These are phyloP conservation scores for Penicillium paneum DNA, from an alignment of 2,329 filamentous ascomycete species.

Conservation along the genomic window DNA sequence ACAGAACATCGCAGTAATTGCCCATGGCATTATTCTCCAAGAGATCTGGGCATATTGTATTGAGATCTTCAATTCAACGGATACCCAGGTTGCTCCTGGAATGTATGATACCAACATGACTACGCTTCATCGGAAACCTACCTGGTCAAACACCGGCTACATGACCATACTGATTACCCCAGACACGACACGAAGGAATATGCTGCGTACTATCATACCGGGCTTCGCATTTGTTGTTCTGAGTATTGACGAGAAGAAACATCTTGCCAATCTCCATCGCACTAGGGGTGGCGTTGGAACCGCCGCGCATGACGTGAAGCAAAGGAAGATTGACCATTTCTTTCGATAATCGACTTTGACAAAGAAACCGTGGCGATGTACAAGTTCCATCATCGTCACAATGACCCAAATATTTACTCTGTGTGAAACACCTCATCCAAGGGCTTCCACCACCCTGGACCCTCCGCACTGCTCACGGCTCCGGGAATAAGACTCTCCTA, in stretches of 20 bases:
- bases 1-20: constrained; percentile 64
- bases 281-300: constrained; percentile 81
- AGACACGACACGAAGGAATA: background rate
- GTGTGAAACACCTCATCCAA: constrained; percentile 37
- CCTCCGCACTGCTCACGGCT: constrained; percentile 33
- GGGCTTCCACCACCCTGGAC: constrained; percentile 37
- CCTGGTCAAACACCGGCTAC: constrained; percentile 66
- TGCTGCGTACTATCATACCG: background rate
- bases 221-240: constrained; percentile 45
- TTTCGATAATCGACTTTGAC: constrained; percentile 45
- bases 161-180: constrained; percentile 47
- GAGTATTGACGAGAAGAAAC: constrained; percentile 65
- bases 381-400: background rate
- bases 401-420: constrained; percentile 15
- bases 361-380: constrained; percentile 3
- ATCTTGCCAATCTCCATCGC: constrained; percentile 71
- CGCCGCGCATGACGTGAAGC: constrained; percentile 68
- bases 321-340: constrained; percentile 73
- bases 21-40: constrained; percentile 78
- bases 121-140: constrained; percentile 49
- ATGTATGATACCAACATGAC: constrained; percentile 43
- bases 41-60: constrained; percentile 64
- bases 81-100: constrained; percentile 31
- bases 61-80: constrained; percentile 50
- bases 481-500: constrained; percentile 34